These are phyloP conservation scores for Podila clonocystis DNA, from an alignment of 192 early-diverging fungal genomes.

Conservation along the genomic window DNA sequence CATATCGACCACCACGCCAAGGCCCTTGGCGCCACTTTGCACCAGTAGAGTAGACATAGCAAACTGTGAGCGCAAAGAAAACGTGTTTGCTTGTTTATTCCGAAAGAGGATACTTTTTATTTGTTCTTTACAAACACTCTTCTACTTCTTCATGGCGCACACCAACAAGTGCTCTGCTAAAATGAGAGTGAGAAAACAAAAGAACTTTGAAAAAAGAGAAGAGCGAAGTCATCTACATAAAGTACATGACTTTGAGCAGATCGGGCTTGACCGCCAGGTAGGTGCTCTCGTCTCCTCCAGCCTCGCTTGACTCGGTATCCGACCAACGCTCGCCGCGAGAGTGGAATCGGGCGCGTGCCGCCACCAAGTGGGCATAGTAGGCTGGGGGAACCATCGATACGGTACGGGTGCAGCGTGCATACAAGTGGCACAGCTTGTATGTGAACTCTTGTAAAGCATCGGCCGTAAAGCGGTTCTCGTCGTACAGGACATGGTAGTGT, in stretches of 20 bases:
- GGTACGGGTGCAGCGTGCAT: constrained; percentile 86
- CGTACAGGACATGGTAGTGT: constrained; percentile 91
- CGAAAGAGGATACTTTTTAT: no score
- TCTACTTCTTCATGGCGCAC: no score
- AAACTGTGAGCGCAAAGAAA: not conserved
- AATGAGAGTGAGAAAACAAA: no score
- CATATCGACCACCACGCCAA: constrained; percentile 82
- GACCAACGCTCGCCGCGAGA: constrained; percentile 67
- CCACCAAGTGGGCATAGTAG: constrained; percentile 94
- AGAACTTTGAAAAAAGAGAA: no score
- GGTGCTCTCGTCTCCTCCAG: constrained; percentile 14
- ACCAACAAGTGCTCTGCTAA: no score
- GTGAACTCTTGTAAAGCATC: constrained; percentile 90
- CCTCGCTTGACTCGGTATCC: constrained; percentile 45
- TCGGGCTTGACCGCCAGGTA: constrained; percentile 48
- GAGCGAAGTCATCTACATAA: constrained; percentile 13
- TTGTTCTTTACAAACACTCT: no score
- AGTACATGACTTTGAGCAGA: constrained; percentile 34
- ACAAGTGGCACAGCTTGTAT: constrained; percentile 92
- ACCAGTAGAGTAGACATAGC: not conserved
- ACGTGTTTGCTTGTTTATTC: no score
- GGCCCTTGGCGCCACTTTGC: constrained; percentile 35
- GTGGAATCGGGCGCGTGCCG: constrained; percentile 89
- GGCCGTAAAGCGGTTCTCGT: constrained; percentile 83
- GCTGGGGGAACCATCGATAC: constrained; percentile 90